Evolutionary conservation across 768 basidiomycete genomes (phyloP).

Genomic region (Pleurotus sapidus): DNA sequence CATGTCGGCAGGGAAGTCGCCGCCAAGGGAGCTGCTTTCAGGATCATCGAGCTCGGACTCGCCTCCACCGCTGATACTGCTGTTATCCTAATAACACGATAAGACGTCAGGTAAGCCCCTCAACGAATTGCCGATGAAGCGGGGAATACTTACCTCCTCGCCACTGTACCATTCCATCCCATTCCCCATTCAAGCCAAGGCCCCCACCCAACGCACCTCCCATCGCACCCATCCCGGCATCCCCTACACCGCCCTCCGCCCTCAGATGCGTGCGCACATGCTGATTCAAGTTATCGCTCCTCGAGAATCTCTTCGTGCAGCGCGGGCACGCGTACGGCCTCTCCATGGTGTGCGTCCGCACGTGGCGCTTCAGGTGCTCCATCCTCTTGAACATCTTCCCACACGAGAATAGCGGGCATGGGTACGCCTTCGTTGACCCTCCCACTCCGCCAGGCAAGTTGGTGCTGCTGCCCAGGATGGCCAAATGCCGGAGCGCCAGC

Average conservation of each 20-base stretch:
- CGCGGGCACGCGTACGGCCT: conserved; percentile 72
- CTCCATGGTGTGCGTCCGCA: conserved; percentile 89
- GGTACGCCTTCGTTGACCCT: conserved; percentile 52
- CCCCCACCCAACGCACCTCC: conserved; percentile 22
- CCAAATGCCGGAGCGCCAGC: neutral
- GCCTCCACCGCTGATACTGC: conserved; percentile 15
- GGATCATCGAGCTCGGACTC: conserved; percentile 13
- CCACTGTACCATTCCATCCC: conserved; percentile 27
- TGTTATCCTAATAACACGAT: conserved; percentile 3
- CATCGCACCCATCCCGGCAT: conserved; percentile 18
- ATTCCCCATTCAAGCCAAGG: conserved; percentile 19
- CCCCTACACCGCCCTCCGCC: conserved; percentile 28
- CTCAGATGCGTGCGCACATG: conserved; percentile 80
- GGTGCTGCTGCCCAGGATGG: neutral
- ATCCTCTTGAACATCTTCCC: conserved; percentile 85
- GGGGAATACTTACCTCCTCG: conserved; percentile 25
- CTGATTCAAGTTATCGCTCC: conserved; percentile 87
- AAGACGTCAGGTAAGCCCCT: conserved; percentile 9
- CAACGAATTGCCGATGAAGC: conserved; percentile 13
- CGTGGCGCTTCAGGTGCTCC: conserved; percentile 87
- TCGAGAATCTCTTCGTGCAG: conserved; percentile 81
- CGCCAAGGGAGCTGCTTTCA: conserved; percentile 22
- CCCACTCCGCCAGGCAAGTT: neutral
- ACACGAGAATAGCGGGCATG: conserved; percentile 84
- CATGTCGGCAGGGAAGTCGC: conserved; percentile 13